Base-by-base conservation (phyloP, 805 yeast genomes). In the Suhomyces kilbournensis region DNA sequence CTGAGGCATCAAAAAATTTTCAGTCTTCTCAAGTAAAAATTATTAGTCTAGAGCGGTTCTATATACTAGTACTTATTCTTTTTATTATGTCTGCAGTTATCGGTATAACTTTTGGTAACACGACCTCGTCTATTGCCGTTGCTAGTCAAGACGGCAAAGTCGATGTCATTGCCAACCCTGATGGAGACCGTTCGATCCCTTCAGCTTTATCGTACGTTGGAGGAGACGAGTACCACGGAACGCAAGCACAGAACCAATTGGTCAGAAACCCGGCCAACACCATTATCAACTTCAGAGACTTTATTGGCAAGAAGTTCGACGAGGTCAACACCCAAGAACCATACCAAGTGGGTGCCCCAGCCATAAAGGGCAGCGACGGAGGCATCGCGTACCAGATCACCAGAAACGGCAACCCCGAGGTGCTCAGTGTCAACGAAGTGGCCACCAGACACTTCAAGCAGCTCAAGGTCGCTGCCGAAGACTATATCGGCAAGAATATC, bases 101-200 rank as follows among this genome's bases (percentile, higher is more conserved):
- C 71, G 99, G 99, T 74, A 83, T 94, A 69, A 85, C 97, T 43
- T 93, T 94, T 71, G 99, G 99, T 71, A 94, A 94, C 83, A 87
- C 96, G 47, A 83, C 96, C 55, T 88, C 97, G 47, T 89, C 97
- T 54, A 91, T 94, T 69, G 97, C 98, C 47, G 89, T 85, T 65
- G 88, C 92, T 60, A 75, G 80, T 56, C 71, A 77, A 59, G 97
- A 93, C 65, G 97, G 97, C 56, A 88, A 87, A 70, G 94, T 90
- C 58, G 97, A 94, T 68, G 96, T 94, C 60, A 93, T 94, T 70
- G 99, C 99, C 61, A 93, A 94, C 83, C 97, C 96, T 61, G 99
- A 94, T 68, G 99, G 99, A 72, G 98, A 94, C 76, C 90, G 98
- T 77, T 82, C 93, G 55, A 94, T 94, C 68, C 96, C 98, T 56